Percentiles rank a stretch among this genome's conserved stretches.
Conservation (phyloP, 1,284 basidiomycete species). For the Sanghuangporus sanghuang region DNA sequence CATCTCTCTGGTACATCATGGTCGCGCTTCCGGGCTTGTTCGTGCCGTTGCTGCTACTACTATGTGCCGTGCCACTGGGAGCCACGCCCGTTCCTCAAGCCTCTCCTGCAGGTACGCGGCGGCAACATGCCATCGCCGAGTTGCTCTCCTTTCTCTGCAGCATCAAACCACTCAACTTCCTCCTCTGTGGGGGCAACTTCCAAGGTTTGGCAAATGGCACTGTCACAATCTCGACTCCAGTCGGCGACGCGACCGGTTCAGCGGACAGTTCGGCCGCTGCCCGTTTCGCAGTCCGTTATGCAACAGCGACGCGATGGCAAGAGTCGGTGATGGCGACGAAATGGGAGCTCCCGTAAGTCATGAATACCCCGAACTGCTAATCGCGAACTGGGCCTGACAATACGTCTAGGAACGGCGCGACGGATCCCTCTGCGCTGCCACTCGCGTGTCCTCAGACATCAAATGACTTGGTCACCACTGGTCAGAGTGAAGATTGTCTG, state of each 20-base stretch:
- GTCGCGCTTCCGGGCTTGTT: neutral
- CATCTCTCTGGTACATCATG: neutral
- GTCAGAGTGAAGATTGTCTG: slow-evolving; percentile 69
- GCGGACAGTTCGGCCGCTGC: slow-evolving; percentile 41
- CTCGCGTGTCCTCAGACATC: slow-evolving; percentile 66
- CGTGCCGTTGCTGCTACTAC: neutral
- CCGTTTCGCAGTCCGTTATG: slow-evolving; percentile 64
- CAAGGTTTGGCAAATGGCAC: neutral
- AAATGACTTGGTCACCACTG: slow-evolving; percentile 39
- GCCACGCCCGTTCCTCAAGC: slow-evolving; percentile 2
- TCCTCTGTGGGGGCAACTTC: neutral
- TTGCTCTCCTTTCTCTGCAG: slow-evolving; percentile 11
- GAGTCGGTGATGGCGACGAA: slow-evolving; percentile 44
- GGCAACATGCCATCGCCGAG: neutral
- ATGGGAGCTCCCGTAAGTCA: slow-evolving; percentile 60
- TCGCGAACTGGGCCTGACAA: neutral
- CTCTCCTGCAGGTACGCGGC: slow-evolving; percentile 5
- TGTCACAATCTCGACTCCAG: slow-evolving; percentile 30
- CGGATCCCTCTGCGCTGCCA: slow-evolving; percentile 52
- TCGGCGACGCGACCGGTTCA: slow-evolving; percentile 52
- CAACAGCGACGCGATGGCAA: slow-evolving; percentile 54
- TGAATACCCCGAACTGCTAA: neutral
- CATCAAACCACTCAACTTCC: slow-evolving; percentile 9
- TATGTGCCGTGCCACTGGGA: neutral
- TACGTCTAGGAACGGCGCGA: slow-evolving; percentile 41